phyloP scores from a whole-genome alignment of 257 asterid genomes.

The Salvia splendens region DNA sequence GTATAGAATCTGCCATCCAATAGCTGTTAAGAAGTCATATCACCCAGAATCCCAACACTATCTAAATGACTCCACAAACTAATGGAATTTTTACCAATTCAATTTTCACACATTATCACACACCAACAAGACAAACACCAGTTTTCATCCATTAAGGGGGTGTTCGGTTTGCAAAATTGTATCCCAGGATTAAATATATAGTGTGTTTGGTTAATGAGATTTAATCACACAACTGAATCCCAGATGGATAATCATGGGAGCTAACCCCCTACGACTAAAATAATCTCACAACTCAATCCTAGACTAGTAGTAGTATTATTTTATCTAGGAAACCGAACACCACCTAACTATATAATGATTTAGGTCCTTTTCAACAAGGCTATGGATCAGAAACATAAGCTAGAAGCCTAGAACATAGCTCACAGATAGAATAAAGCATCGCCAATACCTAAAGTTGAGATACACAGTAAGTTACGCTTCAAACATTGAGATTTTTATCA shows the following conservation, averaged over 20 bases:
- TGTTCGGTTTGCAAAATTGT: too few species aligned
- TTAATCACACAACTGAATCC: too few species aligned
- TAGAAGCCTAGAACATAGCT: background rate
- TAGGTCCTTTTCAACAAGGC: background rate
- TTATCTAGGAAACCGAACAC: too few species aligned
- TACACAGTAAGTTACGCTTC: background rate
- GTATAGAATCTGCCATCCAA: conserved; percentile 22
- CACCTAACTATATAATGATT: background rate
- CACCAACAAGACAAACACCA: background rate
- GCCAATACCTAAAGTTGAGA: background rate
- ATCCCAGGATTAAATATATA: too few species aligned
- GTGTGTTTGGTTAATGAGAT: too few species aligned
- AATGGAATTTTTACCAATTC: background rate
- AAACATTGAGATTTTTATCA: background rate
- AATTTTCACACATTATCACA: background rate
- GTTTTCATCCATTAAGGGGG: background rate
- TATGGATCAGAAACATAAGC: background rate
- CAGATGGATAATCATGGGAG: too few species aligned
- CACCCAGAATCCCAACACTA: background rate
- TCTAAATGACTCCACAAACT: background rate
- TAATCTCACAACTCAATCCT: too few species aligned
- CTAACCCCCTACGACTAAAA: too few species aligned
- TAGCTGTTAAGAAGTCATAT: background rate
- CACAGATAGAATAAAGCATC: background rate
- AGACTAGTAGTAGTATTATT: too few species aligned